These are phyloP conservation scores for Triglochin maritima DNA, from an alignment of 106 monocot genomes.

Conservation along the genomic window DNA sequence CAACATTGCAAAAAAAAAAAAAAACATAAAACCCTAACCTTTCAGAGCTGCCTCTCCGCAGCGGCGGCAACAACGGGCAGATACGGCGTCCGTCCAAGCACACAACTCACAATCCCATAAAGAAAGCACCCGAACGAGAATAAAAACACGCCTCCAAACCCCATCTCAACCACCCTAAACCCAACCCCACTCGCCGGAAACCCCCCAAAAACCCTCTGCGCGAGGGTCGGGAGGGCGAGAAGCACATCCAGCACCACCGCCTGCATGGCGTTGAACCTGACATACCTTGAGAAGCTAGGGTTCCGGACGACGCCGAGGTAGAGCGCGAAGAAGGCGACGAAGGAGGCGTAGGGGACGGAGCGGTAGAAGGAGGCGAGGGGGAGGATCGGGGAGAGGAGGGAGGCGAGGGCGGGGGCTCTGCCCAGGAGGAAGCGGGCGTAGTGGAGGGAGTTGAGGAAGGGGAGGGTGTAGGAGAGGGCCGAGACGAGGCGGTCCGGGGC, in stretches of 20 bases:
- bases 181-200: constrained; percentile 43
- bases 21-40: not conserved
- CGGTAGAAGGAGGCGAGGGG: constrained; percentile 49
- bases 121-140: constrained; percentile 38
- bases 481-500: constrained; percentile 57
- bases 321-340: constrained; percentile 81
- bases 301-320: constrained; percentile 76
- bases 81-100: constrained; percentile 65
- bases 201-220: constrained; percentile 37
- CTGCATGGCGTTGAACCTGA: constrained; percentile 81
- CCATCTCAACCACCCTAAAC: constrained; percentile 40
- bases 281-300: constrained; percentile 46
- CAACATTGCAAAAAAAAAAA: too few relatives aligned
- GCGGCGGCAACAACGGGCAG: constrained; percentile 63
- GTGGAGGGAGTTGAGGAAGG: constrained; percentile 73
- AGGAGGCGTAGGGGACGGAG: constrained; percentile 52
- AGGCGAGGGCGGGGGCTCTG: constrained; percentile 33
- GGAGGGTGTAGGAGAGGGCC: constrained; percentile 58
- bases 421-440: constrained; percentile 72
- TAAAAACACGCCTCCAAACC: constrained; percentile 41
- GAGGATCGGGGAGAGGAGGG: constrained; percentile 47
- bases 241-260: constrained; percentile 77
- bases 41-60: constrained; percentile 67
- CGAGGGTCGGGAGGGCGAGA: constrained; percentile 47
- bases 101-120: constrained; percentile 44